Conservation (phyloP, 441 rosid genomes). For the Geranium incanum region DNA sequence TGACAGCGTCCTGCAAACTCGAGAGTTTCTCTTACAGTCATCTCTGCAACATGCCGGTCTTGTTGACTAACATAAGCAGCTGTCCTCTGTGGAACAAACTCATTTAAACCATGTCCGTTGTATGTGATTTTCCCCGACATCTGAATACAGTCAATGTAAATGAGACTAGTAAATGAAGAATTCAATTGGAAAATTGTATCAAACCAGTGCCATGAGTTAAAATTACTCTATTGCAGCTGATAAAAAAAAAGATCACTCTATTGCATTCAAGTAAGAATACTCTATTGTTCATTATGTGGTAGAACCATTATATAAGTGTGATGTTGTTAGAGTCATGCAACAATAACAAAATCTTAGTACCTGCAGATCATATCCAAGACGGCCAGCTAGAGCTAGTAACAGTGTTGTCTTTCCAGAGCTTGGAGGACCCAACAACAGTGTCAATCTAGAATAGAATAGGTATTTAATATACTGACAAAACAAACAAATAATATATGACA, state of each 20-base stretch:
- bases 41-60: slow-evolving; percentile 90
- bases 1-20: slow-evolving; percentile 92
- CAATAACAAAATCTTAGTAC: slow-evolving; percentile 17
- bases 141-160: slow-evolving; percentile 24
- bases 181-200: not conserved
- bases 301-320: not conserved
- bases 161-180: not conserved
- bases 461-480: not conserved
- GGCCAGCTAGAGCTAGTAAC: slow-evolving; percentile 92
- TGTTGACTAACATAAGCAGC: slow-evolving; percentile 94
- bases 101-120: slow-evolving; percentile 67
- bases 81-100: slow-evolving; percentile 90
- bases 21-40: slow-evolving; percentile 85
- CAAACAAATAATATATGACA: slow-evolving; percentile 5
- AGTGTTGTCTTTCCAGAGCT: slow-evolving; percentile 95
- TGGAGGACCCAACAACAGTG: slow-evolving; percentile 93
- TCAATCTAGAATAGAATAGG: too few species aligned
- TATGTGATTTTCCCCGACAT: slow-evolving; percentile 71
- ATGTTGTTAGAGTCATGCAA: not conserved
- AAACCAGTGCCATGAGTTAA: not conserved
- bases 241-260: too few species aligned
- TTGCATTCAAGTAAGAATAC: not conserved
- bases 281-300: not conserved
- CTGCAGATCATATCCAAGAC: slow-evolving; percentile 66
- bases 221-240: not conserved